These are phyloP conservation scores for Crithidia acanthocephali DNA, from an alignment of 208 protist species.

Conservation along the genomic window DNA sequence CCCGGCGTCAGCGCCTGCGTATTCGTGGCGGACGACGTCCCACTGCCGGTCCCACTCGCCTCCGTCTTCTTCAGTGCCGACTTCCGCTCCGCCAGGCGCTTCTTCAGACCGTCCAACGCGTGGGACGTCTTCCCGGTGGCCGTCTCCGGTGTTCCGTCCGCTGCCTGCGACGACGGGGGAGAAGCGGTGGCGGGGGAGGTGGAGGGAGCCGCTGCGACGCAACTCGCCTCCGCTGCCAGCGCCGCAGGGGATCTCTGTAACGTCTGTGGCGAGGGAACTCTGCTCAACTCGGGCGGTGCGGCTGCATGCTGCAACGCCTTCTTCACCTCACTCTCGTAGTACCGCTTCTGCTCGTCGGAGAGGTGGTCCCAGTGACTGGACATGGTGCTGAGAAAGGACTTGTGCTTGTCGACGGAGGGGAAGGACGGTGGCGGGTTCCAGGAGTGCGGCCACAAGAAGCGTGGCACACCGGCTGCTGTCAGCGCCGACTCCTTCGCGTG, in stretches of 20 bases:
- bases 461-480: conserved; percentile 26
- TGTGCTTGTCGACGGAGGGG: conserved; percentile 45
- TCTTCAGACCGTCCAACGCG: conserved; percentile 45
- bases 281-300: neutral
- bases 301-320: conserved; percentile 36
- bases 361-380: conserved; percentile 75
- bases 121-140: conserved; percentile 23
- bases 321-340: conserved; percentile 79
- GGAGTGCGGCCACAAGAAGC: conserved; percentile 40
- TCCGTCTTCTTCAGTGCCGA: conserved; percentile 35
- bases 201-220: neutral
- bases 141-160: conserved; percentile 13
- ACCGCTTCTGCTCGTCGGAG: conserved; percentile 68
- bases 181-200: neutral
- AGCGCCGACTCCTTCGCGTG: conserved; percentile 1
- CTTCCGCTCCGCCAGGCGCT: conserved; percentile 54
- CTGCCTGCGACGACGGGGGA: neutral
- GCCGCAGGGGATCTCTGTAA: neutral
- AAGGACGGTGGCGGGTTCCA: conserved; percentile 66
- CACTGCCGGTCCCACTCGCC: neutral
- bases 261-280: neutral
- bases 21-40: neutral
- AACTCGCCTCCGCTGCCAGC: neutral
- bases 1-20: neutral
- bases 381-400: conserved; percentile 57